phyloP scores from a whole-genome alignment of 441 rosid genomes.

The Mallotus repandus region DNA sequence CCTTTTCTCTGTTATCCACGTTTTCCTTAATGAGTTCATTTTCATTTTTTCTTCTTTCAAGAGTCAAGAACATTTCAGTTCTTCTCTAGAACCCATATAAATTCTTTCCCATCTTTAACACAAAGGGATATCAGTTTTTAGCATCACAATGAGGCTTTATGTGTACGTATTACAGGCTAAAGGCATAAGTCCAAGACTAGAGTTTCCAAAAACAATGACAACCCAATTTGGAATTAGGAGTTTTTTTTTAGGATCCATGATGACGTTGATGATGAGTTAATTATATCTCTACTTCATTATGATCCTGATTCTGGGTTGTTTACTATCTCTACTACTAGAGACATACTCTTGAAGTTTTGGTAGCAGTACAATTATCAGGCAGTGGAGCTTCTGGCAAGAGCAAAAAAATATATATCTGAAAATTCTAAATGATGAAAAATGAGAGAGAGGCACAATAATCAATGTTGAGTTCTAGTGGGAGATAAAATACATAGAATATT shows the following conservation, averaged over 20 bases:
- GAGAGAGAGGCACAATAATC: no score
- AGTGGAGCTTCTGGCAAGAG: neutral
- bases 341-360: neutral
- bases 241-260: conserved; percentile 50
- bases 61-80: neutral
- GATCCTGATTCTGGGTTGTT: conserved; percentile 47
- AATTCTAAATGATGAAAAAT: no score
- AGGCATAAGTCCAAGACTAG: conserved; percentile 63
- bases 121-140: neutral
- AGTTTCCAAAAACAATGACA: conserved; percentile 32
- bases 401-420: no score
- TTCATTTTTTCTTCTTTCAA: conserved; percentile 6
- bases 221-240: conserved; percentile 82
- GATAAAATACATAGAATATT: no score
- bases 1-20: conserved; percentile 33
- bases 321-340: neutral
- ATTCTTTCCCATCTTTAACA: no score
- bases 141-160: conserved; percentile 58
- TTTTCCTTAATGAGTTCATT: conserved; percentile 24
- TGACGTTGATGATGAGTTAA: conserved; percentile 43
- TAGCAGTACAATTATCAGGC: no score
- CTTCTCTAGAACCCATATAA: conserved; percentile 5
- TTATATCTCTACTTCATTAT: conserved; percentile 47
- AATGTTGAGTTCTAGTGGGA: no score
- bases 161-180: conserved; percentile 69